These are phyloP conservation scores for Trichoderma lentiforme DNA, from an alignment of 2,329 filamentous ascomycete species.

Conservation along the genomic window DNA sequence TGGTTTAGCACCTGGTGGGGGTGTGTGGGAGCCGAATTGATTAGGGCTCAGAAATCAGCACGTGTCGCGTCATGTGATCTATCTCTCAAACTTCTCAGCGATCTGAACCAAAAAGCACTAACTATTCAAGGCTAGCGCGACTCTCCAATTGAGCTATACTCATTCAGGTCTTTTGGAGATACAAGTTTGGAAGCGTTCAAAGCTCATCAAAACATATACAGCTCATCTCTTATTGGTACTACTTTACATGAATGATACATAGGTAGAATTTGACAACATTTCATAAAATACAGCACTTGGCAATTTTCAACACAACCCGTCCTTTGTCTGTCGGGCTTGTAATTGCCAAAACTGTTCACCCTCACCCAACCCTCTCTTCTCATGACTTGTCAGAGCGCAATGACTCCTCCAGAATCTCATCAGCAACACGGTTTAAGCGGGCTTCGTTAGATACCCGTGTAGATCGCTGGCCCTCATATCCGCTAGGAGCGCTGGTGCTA, in stretches of 20 bases:
- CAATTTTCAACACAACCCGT: slow-evolving; percentile 21
- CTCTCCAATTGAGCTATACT: neutral
- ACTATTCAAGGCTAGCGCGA: fast-evolving
- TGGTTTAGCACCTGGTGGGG: slow-evolving; percentile 28
- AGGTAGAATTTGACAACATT: neutral
- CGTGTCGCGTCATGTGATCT: slow-evolving; percentile 27
- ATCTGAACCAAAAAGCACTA: neutral
- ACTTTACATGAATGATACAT: slow-evolving; percentile 22
- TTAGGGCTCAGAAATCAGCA: slow-evolving; percentile 32
- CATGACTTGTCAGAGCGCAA: slow-evolving; percentile 41
- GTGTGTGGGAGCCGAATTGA: slow-evolving; percentile 20
- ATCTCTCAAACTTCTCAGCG: neutral
- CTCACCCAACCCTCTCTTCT: slow-evolving; percentile 57
- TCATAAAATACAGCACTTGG: slow-evolving; percentile 1
- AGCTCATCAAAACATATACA: neutral
- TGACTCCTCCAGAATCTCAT: slow-evolving; percentile 28
- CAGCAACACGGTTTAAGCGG: slow-evolving; percentile 26
- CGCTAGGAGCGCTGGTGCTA: neutral
- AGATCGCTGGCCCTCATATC: neutral
- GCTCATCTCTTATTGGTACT: neutral
- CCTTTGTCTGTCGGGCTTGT: slow-evolving; percentile 32
- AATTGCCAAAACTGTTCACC: slow-evolving; percentile 35
- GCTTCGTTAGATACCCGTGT: slow-evolving; percentile 20
- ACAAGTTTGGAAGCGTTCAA: neutral
- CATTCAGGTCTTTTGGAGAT: neutral